A percentile compares a stretch with the other conserved stretches of the same genome.
phyloP scores from a whole-genome alignment of 148 eudicot genomes.

The Cornus suecica region DNA sequence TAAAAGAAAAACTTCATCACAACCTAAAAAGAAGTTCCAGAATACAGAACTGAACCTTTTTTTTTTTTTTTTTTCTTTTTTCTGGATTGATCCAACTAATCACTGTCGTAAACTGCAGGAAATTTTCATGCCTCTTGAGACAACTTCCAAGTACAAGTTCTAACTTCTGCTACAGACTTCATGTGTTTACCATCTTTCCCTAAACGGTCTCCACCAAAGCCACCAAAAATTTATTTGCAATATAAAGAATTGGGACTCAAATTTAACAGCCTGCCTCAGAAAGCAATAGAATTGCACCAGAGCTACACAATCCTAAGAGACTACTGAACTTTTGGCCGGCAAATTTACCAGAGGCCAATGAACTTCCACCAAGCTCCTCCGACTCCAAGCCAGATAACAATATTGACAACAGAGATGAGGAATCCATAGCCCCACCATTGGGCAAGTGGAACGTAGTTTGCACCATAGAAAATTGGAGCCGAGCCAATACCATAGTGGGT shows the following conservation, averaged over 20 bases:
- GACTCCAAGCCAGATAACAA: slow-evolving; percentile 93
- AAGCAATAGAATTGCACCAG: slow-evolving; percentile 5
- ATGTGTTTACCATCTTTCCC: slow-evolving; percentile 8
- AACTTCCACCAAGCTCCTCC: slow-evolving; percentile 97
- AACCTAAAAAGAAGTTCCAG: background rate
- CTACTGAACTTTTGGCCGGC: slow-evolving; percentile 14
- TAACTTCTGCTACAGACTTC: slow-evolving; percentile 10
- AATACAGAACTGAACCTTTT: background rate
- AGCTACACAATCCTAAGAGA: background rate
- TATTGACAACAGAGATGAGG: slow-evolving; percentile 74
- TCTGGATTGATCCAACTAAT: background rate
- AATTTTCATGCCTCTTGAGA: slow-evolving; percentile 15
- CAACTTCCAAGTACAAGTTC: slow-evolving; percentile 13
- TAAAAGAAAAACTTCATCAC: too few relatives aligned
- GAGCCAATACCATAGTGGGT: slow-evolving; percentile 98
- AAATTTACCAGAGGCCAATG: slow-evolving; percentile 78
- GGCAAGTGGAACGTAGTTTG: slow-evolving; percentile 86
- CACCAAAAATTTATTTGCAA: slow-evolving; percentile 15
- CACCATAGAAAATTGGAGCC: slow-evolving; percentile 93
- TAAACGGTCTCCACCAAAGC: slow-evolving; percentile 13
- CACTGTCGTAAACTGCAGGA: background rate
- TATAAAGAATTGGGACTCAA: slow-evolving; percentile 11
- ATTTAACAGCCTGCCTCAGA: slow-evolving; percentile 3
- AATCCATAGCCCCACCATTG: slow-evolving; percentile 98
- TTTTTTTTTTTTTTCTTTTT: too few relatives aligned